Evolutionary conservation across 108 stramenopile species (phyloP).

Genomic region (Discostella pseudostelligera): DNA sequence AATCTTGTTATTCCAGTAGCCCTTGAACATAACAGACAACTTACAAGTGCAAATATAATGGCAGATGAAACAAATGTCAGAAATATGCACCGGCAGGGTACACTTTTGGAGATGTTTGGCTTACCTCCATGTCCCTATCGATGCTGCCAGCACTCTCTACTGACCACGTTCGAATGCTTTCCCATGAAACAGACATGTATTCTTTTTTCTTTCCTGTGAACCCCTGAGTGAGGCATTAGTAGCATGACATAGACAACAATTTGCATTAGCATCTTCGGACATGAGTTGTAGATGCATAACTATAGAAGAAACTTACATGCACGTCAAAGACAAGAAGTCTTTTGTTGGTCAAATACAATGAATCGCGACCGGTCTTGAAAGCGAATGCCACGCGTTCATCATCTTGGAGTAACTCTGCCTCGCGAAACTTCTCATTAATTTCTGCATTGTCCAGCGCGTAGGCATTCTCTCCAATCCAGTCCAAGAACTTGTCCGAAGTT

Average conservation of each 20-base stretch:
- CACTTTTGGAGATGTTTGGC: no score
- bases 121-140: constrained; percentile 62
- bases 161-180: constrained; percentile 49
- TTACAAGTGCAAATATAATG: neutral
- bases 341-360: constrained; percentile 51
- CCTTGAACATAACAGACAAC: constrained; percentile 36
- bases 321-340: constrained; percentile 45
- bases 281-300: no score
- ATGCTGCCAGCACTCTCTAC: constrained; percentile 69
- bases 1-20: constrained; percentile 26
- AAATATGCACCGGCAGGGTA: neutral
- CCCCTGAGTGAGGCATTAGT: constrained; percentile 33
- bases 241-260: no score
- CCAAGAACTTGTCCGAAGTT: constrained; percentile 41
- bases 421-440: constrained; percentile 50
- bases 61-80: neutral
- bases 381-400: constrained; percentile 65
- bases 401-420: constrained; percentile 50
- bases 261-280: no score
- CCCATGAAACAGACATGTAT: constrained; percentile 57
- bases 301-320: constrained; percentile 11
- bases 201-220: constrained; percentile 59
- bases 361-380: constrained; percentile 71
- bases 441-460: constrained; percentile 50
- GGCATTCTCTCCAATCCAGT: constrained; percentile 61